Evolutionary conservation across 1,284 basidiomycete genomes (phyloP).

Genomic region (Phenoliferia sp.): DNA sequence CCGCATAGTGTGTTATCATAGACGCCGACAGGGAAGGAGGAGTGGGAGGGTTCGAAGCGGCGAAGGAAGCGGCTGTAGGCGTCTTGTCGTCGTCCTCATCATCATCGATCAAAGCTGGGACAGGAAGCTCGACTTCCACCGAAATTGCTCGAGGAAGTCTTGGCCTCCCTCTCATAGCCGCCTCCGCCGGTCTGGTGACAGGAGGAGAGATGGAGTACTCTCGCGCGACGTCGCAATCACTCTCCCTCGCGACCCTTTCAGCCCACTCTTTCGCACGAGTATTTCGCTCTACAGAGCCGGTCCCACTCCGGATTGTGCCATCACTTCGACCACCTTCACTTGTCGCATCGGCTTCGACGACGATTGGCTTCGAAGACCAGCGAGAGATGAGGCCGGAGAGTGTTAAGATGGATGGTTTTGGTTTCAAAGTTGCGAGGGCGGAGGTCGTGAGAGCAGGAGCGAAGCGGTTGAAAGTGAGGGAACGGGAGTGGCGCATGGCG

Average conservation of each 20-base stretch:
- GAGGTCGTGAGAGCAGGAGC: too few species aligned
- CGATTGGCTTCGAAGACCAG: not conserved
- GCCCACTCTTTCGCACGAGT: not conserved
- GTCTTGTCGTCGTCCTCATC: not conserved
- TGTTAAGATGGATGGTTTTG: not conserved
- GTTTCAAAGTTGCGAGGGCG: not conserved
- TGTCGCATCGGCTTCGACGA: not conserved
- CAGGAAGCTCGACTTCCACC: not conserved
- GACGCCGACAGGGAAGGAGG: too few species aligned
- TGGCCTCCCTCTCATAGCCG: not conserved
- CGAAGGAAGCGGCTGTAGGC: not conserved
- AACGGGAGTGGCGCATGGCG: not conserved
- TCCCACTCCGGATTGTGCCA: not conserved
- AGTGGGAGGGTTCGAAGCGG: not conserved
- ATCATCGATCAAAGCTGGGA: not conserved
- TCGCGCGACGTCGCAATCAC: too few species aligned
- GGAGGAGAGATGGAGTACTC: not conserved
- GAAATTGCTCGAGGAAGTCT: not conserved
- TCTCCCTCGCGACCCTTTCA: not conserved
- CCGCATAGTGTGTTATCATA: too few species aligned
- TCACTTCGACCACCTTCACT: not conserved
- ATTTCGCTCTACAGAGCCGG: not conserved
- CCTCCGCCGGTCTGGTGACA: not conserved
- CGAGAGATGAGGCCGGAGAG: not conserved
- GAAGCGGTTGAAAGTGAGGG: too few species aligned